Evolutionary conservation across 2,329 filamentous ascomycete genomes (phyloP).

Genomic region (Talaromyces sp.): DNA sequence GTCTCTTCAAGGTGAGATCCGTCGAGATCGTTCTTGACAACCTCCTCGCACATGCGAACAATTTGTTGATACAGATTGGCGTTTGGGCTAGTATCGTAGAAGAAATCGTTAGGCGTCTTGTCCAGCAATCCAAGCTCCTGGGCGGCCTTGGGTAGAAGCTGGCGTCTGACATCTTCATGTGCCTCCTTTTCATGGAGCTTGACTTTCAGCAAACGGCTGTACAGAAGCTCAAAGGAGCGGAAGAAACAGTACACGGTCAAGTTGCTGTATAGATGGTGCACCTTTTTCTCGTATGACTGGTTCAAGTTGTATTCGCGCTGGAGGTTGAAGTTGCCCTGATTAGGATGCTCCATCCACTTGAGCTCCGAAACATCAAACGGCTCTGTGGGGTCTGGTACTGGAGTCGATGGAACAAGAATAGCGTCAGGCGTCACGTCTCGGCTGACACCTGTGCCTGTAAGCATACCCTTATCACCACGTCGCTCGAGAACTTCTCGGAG

Average conservation of each 20-base stretch:
- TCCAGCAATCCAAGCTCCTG: conserved; percentile 79
- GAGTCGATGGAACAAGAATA: conserved; percentile 37
- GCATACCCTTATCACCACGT: conserved; percentile 65
- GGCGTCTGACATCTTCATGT: conserved; percentile 67
- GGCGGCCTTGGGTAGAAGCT: conserved; percentile 74
- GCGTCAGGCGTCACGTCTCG: conserved; percentile 87
- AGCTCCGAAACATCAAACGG: conserved; percentile 47
- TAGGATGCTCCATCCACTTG: conserved; percentile 61
- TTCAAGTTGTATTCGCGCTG: conserved; percentile 68
- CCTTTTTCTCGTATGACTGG: conserved; percentile 73
- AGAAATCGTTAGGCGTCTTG: conserved; percentile 71
- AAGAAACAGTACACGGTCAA: conserved; percentile 92
- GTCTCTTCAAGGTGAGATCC: conserved; percentile 83
- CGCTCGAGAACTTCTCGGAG: conserved; percentile 83
- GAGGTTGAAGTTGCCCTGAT: conserved; percentile 56
- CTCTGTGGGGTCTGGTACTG: conserved; percentile 53
- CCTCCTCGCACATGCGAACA: conserved; percentile 79
- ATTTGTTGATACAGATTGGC: conserved; percentile 83
- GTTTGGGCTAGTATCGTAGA: conserved; percentile 60
- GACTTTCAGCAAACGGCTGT: conserved; percentile 75
- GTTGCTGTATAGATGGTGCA: conserved; percentile 89
- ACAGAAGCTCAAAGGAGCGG: conserved; percentile 87
- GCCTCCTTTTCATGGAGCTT: conserved; percentile 76
- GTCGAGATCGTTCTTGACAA: conserved; percentile 77
- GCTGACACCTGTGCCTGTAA: conserved; percentile 74